Evolutionary conservation across 2,329 filamentous ascomycete genomes (phyloP), one percentile per base, ranked within the genome.

Genomic region (Boeremia lycopersici): DNA sequence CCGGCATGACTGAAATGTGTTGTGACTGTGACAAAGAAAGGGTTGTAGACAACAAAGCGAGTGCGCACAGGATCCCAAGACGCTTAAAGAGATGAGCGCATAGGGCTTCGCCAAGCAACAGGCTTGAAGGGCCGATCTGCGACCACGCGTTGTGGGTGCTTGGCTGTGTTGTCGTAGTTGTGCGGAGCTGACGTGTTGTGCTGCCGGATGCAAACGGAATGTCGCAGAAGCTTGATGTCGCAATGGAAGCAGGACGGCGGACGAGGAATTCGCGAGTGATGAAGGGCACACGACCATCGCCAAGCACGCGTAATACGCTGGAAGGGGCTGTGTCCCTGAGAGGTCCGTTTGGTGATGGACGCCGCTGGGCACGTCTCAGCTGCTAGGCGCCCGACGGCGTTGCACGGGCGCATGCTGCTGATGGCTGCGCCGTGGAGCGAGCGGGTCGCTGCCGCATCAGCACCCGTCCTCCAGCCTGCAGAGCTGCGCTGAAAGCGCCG

Each of bases 1-100:
- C 55, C 53, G 36, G 62, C 71, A 74, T 74, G 49, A 45, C 56
- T 42, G 51, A 54, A n/a, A 42, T 19, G 53, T 51, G 31, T 36
- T 42, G 25, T 36, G 47, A 38, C 42, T 44, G 55, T 25, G 42
- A 31, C 38, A 28, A 57, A 59, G 41, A 40, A 48, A 47, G 49
- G 40, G 36, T 50, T 30, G 53, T 39, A 45, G 40, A 53, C 48
- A 57, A 31, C 26, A 52, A 36, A 49, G 48, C 17, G 47, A 48
- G 47, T 41, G 48, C 56, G 48, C 30, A 34, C n/a, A 50, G 43
- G 52, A 30, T 30, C 39, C 49, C 53, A 54, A 51, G 45, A 43
- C 48, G 34, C 49, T 55, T 54, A 61, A 39, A 52, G 55, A 48
- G 34, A 58, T 52, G 50, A 55, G 59, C 53, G 57, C 57, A 56